These are phyloP conservation scores for Citrus mangshanensis DNA, from an alignment of 345 rosid genomes.

Conservation along the genomic window DNA sequence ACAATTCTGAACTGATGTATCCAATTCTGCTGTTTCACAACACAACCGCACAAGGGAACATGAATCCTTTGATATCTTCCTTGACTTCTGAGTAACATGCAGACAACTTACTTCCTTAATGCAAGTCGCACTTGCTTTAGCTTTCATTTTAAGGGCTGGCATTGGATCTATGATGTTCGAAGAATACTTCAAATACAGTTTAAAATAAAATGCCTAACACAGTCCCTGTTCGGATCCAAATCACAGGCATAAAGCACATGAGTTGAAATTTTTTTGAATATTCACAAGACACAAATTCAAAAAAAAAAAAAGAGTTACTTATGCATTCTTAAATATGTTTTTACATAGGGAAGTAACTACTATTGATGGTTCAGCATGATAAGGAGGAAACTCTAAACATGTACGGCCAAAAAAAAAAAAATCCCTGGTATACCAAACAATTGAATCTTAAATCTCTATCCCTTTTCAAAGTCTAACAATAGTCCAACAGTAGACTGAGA, in stretches of 20 bases:
- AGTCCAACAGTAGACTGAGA: neutral
- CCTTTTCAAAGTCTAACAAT: too few species aligned
- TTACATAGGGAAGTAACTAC: neutral
- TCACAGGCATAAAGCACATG: neutral
- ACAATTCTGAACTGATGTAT: slow-evolving; percentile 23
- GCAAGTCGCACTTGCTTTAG: slow-evolving; percentile 37
- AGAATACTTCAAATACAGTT: slow-evolving; percentile 5
- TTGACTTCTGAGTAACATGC: slow-evolving; percentile 46
- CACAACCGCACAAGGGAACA: slow-evolving; percentile 30
- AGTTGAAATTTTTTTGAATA: neutral
- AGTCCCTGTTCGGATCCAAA: neutral
- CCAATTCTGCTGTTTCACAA: slow-evolving; percentile 30
- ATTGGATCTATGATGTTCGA: slow-evolving; percentile 38
- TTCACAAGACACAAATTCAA: neutral
- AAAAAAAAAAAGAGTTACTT: neutral
- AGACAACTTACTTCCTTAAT: slow-evolving; percentile 44
- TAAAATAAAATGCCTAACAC: neutral
- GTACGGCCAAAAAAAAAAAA: neutral
- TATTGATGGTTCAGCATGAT: neutral
- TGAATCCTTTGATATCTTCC: slow-evolving; percentile 43
- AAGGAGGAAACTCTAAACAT: neutral
- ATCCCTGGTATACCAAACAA: neutral
- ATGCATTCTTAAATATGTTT: neutral
- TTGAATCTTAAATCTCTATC: neutral
- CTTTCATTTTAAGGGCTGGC: slow-evolving; percentile 65